Evolutionary conservation across 176 grass and related monocot species (phyloP).

Genomic region (Metroxylon sagu): DNA sequence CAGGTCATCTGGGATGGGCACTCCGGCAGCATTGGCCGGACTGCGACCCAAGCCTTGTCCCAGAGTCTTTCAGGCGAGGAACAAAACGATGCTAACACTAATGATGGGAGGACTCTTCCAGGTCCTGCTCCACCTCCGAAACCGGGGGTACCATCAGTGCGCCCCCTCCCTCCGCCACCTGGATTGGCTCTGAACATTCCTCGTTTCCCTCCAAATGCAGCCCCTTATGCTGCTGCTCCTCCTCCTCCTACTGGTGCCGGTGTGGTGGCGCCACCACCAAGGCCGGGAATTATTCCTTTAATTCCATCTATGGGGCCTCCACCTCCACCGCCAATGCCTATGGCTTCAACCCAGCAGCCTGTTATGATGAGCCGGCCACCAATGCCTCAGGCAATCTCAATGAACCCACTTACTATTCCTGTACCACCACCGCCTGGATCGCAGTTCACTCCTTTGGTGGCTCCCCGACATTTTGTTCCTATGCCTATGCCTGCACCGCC

Average conservation of each 20-base stretch:
- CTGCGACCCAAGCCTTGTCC: conserved; percentile 79
- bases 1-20: conserved; percentile 99
- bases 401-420: conserved; percentile 30
- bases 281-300: conserved; percentile 43
- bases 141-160: conserved; percentile 41
- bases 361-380: conserved; percentile 25
- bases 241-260: conserved; percentile 12
- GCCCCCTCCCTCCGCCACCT: conserved; percentile 68
- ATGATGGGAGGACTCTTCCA: conserved; percentile 22
- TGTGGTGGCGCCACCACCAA: conserved; percentile 19
- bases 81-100: conserved; percentile 34
- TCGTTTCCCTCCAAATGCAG: conserved; percentile 40
- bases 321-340: conserved; percentile 37
- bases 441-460: conserved; percentile 46
- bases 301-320: conserved; percentile 44
- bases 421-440: conserved; percentile 60
- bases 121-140: conserved; percentile 63
- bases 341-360: conserved; percentile 41
- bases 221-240: conserved; percentile 24
- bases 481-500: conserved; percentile 28
- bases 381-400: neutral
- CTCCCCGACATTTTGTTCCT: conserved; percentile 25
- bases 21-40: conserved; percentile 84
- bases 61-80: conserved; percentile 50
- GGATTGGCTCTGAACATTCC: conserved; percentile 67